Base-by-base conservation (phyloP, 2,329 filamentous ascomycete genomes). In the Alternaria sp. region DNA sequence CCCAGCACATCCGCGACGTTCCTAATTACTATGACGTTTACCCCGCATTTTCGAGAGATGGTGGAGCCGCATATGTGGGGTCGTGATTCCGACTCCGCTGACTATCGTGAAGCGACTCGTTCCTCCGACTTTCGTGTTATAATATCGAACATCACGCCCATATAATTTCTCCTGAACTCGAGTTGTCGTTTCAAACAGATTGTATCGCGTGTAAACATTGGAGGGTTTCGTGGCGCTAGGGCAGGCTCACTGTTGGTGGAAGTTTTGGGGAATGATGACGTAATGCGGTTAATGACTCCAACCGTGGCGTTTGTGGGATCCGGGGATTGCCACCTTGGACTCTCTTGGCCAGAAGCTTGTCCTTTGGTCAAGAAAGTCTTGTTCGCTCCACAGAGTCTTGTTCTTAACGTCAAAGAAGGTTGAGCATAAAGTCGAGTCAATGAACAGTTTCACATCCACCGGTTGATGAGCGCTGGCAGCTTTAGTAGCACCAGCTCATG, bases 271-370 rank as follows among this genome's bases (percentile, higher is more conserved):
- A 32, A 16, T 42, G 26, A 43, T 59, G 52, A 48, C 57, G 52
- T 44, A 46, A 18, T 5, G 28, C 52, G 57, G 57, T 18, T 59
- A 51, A 56, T 56, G 38, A 30, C 12, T 54, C 49, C 18, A 56
- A 24, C 38, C 8, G 52, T 51, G 34, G 44, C 51, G 24, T 42
- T 53, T 32, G 14, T n/a, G 20, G 28, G 26, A 44, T 44, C 11
- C 39, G 18, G 18, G 18, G 22, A 38, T 38, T 24, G 24, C 43
- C 32, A 41, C 43, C 9, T 9, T 43, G 30, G 16, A 36, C 32
- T 22, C 12, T 46, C 57, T 59, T 59, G 52, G 57, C 57, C 6
- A 20, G 32, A 59, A 44, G 57, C 57, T 59, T 56, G 41, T 59
- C 43, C 24, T 43, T 7, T 32, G 20, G 44, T 51, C 53, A 59